Conservation (phyloP, 257 asterid genomes). For the Solanum paucissectum region DNA sequence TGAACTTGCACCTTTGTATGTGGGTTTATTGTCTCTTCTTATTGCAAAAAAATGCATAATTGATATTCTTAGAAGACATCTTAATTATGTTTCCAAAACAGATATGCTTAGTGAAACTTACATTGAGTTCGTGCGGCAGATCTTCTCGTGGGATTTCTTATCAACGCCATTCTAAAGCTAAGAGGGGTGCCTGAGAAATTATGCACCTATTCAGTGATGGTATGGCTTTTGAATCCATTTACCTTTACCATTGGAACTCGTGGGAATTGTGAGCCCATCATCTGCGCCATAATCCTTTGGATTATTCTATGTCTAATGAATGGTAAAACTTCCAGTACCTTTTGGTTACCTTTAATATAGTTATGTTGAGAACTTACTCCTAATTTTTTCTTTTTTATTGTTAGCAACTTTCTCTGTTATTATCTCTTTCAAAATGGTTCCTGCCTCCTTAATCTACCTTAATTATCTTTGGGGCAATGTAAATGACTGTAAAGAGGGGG, state of each 20-base stretch:
- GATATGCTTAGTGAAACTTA: not conserved
- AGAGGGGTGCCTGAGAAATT: conserved; percentile 71
- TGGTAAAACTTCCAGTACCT: conserved; percentile 35
- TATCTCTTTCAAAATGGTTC: not conserved
- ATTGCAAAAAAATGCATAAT: not conserved
- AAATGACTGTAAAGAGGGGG: not conserved
- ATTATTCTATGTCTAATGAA: conserved; percentile 65
- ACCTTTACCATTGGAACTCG: conserved; percentile 98
- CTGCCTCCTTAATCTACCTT: not conserved
- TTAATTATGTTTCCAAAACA: not conserved
- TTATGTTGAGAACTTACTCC: not conserved
- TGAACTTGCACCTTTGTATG: not conserved
- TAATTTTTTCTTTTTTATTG: not conserved
- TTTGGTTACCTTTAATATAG: not conserved
- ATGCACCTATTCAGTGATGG: conserved; percentile 47
- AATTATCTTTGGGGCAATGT: not conserved
- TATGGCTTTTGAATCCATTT: conserved; percentile 94
- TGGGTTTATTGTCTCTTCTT: not conserved
- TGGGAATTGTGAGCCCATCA: conserved; percentile 87
- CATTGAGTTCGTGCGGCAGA: conserved; percentile 35
- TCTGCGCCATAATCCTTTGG: conserved; percentile 88
- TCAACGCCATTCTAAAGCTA: conserved; percentile 55
- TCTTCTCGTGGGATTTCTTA: conserved; percentile 78
- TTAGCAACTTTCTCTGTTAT: not conserved
- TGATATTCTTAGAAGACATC: not conserved